Base-by-base conservation (phyloP, 2,329 filamentous ascomycete genomes). In the Emmonsia crescens region DNA sequence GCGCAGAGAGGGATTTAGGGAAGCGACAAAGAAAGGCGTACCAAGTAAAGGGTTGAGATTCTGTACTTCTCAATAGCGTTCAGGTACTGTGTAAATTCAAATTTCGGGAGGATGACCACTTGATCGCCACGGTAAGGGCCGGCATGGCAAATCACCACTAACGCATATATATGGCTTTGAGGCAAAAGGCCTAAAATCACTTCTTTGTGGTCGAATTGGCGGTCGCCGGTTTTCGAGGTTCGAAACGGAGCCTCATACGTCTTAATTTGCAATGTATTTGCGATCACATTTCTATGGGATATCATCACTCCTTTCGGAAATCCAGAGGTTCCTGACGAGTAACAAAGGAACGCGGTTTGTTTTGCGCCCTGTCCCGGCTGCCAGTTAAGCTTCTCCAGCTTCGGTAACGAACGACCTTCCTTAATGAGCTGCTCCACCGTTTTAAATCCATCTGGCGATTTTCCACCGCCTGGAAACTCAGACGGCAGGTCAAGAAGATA, bases 241-340 rank as follows among this genome's bases (percentile, higher is more conserved):
- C 75, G 71, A 49, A 67, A 68, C 0, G 71, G 67, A 38, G 75
- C 71, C 51, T 87, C 84, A 64, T 75, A 85, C 0, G 79, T 70
- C 6, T 69, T 70, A 60, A 86, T 79, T 71, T 91, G 88, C 55
- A 91, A 69, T 0, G 85, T 82, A 69, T 92, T 93, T 59, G 89
- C 83, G 56, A 93, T 92, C 51, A 92, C 86, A 66, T 93, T 93
- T 44, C 77, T 77, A 71, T 93, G 89, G 3, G 88, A 89, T 63
- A 93, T 89, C 85, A 89, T 91, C 60, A 92, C 89, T 52, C 88
- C 89, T 86, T 91, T 91, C 19, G 89, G 89, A 44, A 92, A 75
- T 2, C 89, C 89, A 12, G 88, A 91, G 1, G 89, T 93, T 24
- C 89, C 89, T 71, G 86, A 89, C 0, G 87, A 91, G 72, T 90